Conservation (phyloP, 116 monocot species). For the Cymodocea nodosa region DNA sequence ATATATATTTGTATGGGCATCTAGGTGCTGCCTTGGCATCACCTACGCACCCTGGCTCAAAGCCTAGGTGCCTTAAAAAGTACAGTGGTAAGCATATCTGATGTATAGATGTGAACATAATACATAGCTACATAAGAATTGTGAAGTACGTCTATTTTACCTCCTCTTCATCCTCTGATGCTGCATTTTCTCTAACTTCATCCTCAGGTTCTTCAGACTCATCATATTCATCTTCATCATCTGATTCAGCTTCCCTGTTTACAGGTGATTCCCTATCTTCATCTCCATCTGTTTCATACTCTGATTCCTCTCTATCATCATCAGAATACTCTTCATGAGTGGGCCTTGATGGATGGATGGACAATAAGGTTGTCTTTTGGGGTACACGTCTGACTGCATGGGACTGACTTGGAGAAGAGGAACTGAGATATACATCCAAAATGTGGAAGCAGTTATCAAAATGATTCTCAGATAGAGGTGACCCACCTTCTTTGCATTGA, state of each 20-base stretch:
- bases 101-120: neutral
- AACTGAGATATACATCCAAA: neutral
- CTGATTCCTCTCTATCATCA: conserved; percentile 86
- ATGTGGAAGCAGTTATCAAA: neutral
- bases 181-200: conserved; percentile 35
- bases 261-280: conserved; percentile 44
- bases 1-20: too few species aligned
- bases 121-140: neutral
- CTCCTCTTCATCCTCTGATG: conserved; percentile 65
- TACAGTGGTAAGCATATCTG: neutral
- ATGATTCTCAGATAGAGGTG: neutral
- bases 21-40: too few species aligned
- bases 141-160: conserved; percentile 3
- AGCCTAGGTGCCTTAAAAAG: neutral
- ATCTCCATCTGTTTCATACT: conserved; percentile 94
- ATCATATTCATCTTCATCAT: conserved; percentile 85
- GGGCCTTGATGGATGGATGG: conserved; percentile 36
- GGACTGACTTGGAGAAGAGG: conserved; percentile 14
- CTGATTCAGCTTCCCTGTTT: conserved; percentile 23
- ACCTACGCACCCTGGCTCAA: too few species aligned
- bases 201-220: conserved; percentile 64
- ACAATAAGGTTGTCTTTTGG: conserved; percentile 34
- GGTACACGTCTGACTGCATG: conserved; percentile 27
- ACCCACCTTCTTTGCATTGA: conserved; percentile 68
- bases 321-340: conserved; percentile 56